phyloP scores from a whole-genome alignment of 495 filamentous ascomycete species.

The Neurospora sublineolata region DNA sequence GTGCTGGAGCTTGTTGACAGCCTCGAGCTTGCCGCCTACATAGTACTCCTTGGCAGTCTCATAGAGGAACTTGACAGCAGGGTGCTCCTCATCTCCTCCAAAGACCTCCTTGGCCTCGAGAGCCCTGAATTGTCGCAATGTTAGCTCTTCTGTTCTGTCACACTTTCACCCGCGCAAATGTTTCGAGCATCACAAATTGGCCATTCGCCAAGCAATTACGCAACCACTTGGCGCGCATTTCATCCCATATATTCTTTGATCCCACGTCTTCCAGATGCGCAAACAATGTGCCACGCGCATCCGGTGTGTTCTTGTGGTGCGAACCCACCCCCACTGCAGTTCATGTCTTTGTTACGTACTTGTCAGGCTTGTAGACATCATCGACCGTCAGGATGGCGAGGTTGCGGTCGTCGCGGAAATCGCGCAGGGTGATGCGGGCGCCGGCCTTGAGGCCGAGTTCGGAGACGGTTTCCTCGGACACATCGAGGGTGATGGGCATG shows the following conservation, averaged over 20 bases:
- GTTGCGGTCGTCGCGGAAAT: slow-evolving; percentile 92
- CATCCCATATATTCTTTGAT: background rate
- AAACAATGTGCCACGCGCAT: slow-evolving; percentile 25
- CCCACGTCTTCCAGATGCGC: slow-evolving; percentile 4
- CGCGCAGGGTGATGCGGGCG: slow-evolving; percentile 72
- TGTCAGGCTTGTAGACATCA: slow-evolving; percentile 92
- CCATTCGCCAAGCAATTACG: slow-evolving; percentile 16
- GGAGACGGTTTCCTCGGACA: slow-evolving; percentile 60
- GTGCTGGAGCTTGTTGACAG: slow-evolving; percentile 87
- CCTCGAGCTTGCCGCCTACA: slow-evolving; percentile 89
- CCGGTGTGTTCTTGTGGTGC: slow-evolving; percentile 10
- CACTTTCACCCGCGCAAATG: background rate
- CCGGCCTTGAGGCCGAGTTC: slow-evolving; percentile 64
- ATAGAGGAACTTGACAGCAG: slow-evolving; percentile 81
- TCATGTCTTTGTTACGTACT: slow-evolving; percentile 46
- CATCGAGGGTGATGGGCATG: slow-evolving; percentile 93
- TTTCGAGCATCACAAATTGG: background rate
- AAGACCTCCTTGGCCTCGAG: slow-evolving; percentile 91
- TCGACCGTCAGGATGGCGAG: slow-evolving; percentile 92
- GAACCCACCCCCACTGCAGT: slow-evolving; percentile 3
- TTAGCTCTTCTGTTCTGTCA: background rate
- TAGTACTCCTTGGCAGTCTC: slow-evolving; percentile 74
- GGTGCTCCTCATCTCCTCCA: slow-evolving; percentile 86
- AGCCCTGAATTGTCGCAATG: slow-evolving; percentile 36
- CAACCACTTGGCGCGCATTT: slow-evolving; percentile 16